Conservation (phyloP, 352 stramenopile species). For the Thalassiosira livingstoniorum region DNA sequence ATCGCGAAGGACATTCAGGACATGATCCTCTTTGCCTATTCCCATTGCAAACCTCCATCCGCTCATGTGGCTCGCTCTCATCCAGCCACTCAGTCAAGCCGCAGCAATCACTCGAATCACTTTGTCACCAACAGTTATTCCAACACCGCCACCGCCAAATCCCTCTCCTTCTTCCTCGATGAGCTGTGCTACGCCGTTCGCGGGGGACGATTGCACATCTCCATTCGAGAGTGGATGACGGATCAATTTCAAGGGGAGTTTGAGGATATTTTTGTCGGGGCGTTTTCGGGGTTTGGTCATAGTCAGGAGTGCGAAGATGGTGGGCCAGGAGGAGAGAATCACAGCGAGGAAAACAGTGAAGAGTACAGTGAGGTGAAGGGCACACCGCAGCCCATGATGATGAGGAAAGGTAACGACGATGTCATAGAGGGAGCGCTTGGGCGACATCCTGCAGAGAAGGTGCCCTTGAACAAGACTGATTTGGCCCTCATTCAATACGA, state of each 20-base stretch:
- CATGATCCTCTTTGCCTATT: slow-evolving; percentile 57
- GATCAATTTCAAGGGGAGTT: slow-evolving; percentile 55
- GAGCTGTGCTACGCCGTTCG: slow-evolving; percentile 63
- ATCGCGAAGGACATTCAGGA: slow-evolving; percentile 55
- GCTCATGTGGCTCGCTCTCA: no score
- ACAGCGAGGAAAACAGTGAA: neutral
- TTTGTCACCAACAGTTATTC: no score
- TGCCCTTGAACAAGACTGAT: slow-evolving; percentile 39
- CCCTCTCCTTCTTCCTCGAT: slow-evolving; percentile 62
- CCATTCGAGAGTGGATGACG: slow-evolving; percentile 53
- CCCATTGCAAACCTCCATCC: slow-evolving; percentile 42
- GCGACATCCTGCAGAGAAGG: slow-evolving; percentile 18
- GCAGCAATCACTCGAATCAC: no score
- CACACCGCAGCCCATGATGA: neutral
- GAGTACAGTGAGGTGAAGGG: neutral
- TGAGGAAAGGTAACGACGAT: neutral
- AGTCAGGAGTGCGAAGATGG: no score
- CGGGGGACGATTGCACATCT: slow-evolving; percentile 40
- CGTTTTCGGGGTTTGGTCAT: slow-evolving; percentile 50
- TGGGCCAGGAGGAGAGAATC: slow-evolving; percentile 23
- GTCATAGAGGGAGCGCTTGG: neutral
- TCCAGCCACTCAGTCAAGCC: neutral
- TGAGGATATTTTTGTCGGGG: slow-evolving; percentile 58
- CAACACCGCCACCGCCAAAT: slow-evolving; percentile 1
- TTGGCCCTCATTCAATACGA: no score